These are phyloP conservation scores for Bryopsis sp. DNA, from an alignment of 139 green algal species.

Conservation along the genomic window DNA sequence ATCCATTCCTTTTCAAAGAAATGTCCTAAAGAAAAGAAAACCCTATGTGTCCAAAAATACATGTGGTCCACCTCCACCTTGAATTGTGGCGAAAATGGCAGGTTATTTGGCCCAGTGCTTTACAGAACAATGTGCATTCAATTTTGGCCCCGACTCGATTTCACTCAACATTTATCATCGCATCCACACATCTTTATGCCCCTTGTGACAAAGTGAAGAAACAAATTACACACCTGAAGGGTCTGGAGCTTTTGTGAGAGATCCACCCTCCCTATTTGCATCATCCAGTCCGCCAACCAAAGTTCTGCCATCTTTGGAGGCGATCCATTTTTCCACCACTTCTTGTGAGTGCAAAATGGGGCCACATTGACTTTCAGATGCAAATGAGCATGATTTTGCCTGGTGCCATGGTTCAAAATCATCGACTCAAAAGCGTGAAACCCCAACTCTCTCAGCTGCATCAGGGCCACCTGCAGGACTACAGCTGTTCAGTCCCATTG, in stretches of 20 bases:
- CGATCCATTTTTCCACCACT: neutral
- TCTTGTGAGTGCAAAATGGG: neutral
- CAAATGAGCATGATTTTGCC: constrained; percentile 17
- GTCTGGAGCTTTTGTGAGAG: neutral
- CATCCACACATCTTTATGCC: no score
- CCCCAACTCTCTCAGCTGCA: neutral
- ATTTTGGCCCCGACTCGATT: no score
- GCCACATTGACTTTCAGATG: constrained; percentile 9
- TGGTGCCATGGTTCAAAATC: constrained; percentile 16
- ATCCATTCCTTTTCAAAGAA: no score
- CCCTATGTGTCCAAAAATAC: no score
- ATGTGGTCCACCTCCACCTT: no score
- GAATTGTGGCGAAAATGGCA: no score
- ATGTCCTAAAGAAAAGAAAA: no score
- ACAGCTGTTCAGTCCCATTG: no score
- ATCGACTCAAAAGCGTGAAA: neutral
- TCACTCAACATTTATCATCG: no score
- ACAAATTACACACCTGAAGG: constrained; percentile 3
- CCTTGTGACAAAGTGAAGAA: no score
- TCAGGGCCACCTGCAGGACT: neutral
- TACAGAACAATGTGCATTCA: no score
- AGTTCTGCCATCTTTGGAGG: neutral
- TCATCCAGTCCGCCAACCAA: neutral
- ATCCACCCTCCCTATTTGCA: neutral
- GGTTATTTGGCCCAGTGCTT: no score